Evolutionary conservation across 148 eudicot species (phyloP).

Genomic region (Gaultheria prostrata): DNA sequence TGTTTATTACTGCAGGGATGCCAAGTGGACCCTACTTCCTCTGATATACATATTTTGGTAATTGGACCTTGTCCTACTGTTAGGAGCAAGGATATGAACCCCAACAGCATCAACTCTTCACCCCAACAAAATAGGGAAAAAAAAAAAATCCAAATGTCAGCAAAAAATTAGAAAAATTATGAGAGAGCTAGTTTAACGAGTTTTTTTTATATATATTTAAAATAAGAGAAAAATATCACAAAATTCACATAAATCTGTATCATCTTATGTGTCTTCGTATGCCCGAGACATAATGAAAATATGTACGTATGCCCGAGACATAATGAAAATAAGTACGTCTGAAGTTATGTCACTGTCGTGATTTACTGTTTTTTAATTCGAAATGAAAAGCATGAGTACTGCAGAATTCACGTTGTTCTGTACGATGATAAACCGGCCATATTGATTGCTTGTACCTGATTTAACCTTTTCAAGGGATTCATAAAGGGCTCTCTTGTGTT

Average conservation of each 20-base stretch:
- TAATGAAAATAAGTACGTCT: no score
- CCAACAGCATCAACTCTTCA: constrained; percentile 58
- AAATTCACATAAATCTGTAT: no score
- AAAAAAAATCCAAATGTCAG: not conserved
- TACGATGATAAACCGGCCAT: not conserved
- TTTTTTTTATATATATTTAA: no score
- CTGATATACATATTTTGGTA: constrained; percentile 35
- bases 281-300: no score
- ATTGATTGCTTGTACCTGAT: constrained; percentile 35
- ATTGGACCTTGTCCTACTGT: constrained; percentile 41
- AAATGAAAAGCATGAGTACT: no score
- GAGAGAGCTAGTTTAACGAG: no score
- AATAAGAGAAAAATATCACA: no score
- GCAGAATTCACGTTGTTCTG: no score
- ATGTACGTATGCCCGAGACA: no score
- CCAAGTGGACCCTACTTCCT: constrained; percentile 33
- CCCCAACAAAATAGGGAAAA: not conserved
- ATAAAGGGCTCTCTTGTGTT: constrained; percentile 36
- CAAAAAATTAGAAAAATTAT: not conserved
- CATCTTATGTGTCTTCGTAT: no score
- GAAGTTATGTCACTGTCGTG: no score
- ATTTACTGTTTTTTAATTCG: no score
- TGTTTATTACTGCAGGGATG: constrained; percentile 35
- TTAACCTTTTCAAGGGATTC: constrained; percentile 57
- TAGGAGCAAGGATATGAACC: constrained; percentile 53